phyloP scores from a whole-genome alignment of 2,329 filamentous ascomycete species.

The Colletotrichum somersetense region DNA sequence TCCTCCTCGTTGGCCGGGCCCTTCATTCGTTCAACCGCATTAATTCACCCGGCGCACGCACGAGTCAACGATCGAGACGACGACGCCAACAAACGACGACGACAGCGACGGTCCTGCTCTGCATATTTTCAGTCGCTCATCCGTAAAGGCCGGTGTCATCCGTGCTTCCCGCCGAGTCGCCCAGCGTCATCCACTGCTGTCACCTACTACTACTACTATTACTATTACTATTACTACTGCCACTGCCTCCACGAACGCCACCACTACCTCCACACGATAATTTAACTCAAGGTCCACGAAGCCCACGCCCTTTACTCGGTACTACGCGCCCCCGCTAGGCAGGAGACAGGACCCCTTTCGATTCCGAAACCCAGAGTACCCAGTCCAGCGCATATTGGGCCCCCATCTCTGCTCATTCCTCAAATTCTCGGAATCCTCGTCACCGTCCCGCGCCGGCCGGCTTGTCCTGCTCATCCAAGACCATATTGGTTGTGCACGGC shows the following conservation, averaged over 20 bases:
- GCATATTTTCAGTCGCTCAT: not conserved
- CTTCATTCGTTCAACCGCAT: constrained; percentile 24
- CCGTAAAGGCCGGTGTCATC: not conserved
- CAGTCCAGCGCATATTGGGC: constrained; percentile 32
- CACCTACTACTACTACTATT: not conserved
- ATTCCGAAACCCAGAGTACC: constrained; percentile 16
- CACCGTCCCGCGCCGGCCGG: constrained; percentile 8
- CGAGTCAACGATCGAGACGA: not conserved
- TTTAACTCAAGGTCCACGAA: constrained; percentile 7
- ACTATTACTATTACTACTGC: not conserved
- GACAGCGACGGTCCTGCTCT: not conserved
- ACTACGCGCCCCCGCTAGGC: not conserved
- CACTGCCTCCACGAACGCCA: not conserved
- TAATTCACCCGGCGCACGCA: constrained; percentile 18
- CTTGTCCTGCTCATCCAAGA: constrained; percentile 18
- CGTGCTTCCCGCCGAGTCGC: constrained; percentile 23
- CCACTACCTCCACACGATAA: constrained; percentile 12
- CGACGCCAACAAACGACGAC: not conserved
- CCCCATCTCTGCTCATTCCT: constrained; percentile 37
- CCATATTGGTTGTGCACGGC: constrained; percentile 38
- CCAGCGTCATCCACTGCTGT: not conserved
- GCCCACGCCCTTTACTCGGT: not conserved
- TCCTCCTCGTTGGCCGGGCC: constrained; percentile 5
- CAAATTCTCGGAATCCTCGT: constrained; percentile 18
- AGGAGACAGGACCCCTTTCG: not conserved